Conservation (phyloP, 106 monocot species). For the Allium sativum region DNA sequence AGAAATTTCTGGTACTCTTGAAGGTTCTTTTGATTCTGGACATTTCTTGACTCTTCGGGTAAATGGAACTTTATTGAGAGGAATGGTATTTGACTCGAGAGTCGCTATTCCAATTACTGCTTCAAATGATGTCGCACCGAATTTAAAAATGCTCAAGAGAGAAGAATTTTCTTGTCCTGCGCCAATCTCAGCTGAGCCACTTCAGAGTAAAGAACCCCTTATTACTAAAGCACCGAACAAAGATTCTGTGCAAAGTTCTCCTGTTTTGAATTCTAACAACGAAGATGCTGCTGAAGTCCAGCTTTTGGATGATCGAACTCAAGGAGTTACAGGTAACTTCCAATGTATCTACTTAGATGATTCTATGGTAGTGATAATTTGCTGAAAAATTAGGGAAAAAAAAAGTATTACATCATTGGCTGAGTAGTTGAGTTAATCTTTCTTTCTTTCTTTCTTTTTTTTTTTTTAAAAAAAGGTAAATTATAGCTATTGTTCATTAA, state of each 20-base stretch:
- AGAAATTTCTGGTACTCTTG: constrained; percentile 37
- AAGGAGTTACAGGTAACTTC: constrained; percentile 5
- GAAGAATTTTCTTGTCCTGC: constrained; percentile 2
- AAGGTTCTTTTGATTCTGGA: constrained; percentile 69
- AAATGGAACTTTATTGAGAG: constrained; percentile 33
- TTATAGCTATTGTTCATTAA: too few relatives aligned
- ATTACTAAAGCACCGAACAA: background rate
- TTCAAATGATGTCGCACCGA: constrained; percentile 46
- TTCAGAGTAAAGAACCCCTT: constrained; percentile 3
- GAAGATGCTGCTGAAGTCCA: background rate
- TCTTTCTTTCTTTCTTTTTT: too few relatives aligned
- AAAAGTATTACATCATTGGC: too few relatives aligned
- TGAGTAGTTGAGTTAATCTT: too few relatives aligned
- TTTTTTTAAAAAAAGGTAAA: too few relatives aligned
- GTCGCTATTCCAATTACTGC: constrained; percentile 29
- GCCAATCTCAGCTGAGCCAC: background rate
- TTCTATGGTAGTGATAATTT: too few relatives aligned
- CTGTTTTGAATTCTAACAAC: background rate
- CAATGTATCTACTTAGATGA: background rate
- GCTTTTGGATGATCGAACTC: constrained; percentile 1
- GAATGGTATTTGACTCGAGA: constrained; percentile 46
- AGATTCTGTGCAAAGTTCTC: background rate
- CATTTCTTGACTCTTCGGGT: constrained; percentile 47
- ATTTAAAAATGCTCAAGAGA: constrained; percentile 33
- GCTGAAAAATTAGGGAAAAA: too few relatives aligned